Percentiles rank a stretch among this genome's conserved stretches.
Conservation (phyloP, 2,329 filamentous ascomycete genomes). For the Fonsecaea pedrosoi region DNA sequence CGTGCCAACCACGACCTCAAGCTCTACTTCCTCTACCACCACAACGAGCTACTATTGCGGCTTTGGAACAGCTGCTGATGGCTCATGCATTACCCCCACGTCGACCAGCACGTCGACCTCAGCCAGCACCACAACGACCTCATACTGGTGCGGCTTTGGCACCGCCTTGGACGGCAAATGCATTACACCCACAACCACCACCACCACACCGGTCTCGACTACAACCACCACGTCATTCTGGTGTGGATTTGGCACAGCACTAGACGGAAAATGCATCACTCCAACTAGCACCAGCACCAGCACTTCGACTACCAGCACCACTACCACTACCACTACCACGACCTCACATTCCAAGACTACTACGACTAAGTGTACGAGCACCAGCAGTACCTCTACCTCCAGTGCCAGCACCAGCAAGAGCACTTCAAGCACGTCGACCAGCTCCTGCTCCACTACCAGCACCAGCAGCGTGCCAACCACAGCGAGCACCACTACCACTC, state of each 20-base stretch:
- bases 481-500: slow-evolving; percentile 21
- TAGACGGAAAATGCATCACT: slow-evolving; percentile 24
- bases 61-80: slow-evolving; percentile 28
- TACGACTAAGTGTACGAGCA: not conserved
- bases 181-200: slow-evolving; percentile 27
- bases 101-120: slow-evolving; percentile 12
- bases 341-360: slow-evolving; percentile 2
- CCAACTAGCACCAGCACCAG: slow-evolving; percentile 19
- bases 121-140: slow-evolving; percentile 15
- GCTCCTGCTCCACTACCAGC: not conserved
- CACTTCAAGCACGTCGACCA: slow-evolving; percentile 13
- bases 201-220: slow-evolving; percentile 15
- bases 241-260: slow-evolving; percentile 31
- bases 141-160: slow-evolving; percentile 27
- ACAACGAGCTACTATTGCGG: slow-evolving; percentile 26
- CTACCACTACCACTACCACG: slow-evolving; percentile 14
- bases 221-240: slow-evolving; percentile 17
- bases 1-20: no score
- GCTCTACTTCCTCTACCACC: slow-evolving; percentile 8
- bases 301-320: slow-evolving; percentile 3
- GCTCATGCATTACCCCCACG: slow-evolving; percentile 22
- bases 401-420: slow-evolving; percentile 12
- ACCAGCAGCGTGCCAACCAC: slow-evolving; percentile 17
- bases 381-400: slow-evolving; percentile 8
- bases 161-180: slow-evolving; percentile 31